Base-by-base conservation (phyloP, 2,329 filamentous ascomycete species). In the Colletotrichum sojae region DNA sequence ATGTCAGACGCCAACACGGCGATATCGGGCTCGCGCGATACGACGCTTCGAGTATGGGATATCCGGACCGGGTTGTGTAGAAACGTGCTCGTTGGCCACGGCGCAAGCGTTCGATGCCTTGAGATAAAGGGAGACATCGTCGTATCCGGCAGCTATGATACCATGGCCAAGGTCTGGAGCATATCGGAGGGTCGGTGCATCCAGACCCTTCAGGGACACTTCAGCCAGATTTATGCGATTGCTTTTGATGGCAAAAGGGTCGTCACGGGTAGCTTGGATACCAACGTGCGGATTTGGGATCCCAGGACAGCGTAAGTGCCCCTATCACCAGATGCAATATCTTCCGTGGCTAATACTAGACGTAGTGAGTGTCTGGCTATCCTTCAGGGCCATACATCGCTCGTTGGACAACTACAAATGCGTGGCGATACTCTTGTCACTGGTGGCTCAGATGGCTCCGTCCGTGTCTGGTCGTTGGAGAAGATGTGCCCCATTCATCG, bases 191-290 rank as follows among this genome's bases (percentile, higher is more conserved):
- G 96, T 36, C 91, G 94, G 71, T 99, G 96, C 79, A 84, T 98
- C 63, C 91, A 95, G 73, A 98, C 94, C 0, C 86, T 99, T 46
- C 91, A 92, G 52, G 96, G 96, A 0, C 96, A 99, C 81, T 99
- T 98, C 82, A 98, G 95, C 78, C 96, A 99, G 78, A 99, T 99
- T 67, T 99, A 99, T 78, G 96, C 96, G 20, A 97, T 99, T 78
- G 96, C 96, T 1, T 99, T 98, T 53, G 96, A 99, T 78, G 96
- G 96, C 46, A 91, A 91, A 73, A 89, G 95, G 72, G 95, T 99
- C 67, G 95, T 97, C 43, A 99, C 96, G 10, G 96, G 96, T 59
- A 98, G 95, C 79, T 84, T 99, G 71, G 96, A 99, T 81, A 99
- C 96, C 4, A 98, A 95, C 75, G 95, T 99, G 27, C 88, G 96